These are phyloP conservation scores for Kingdonia uniflora DNA, from an alignment of 164 flowering plant species.

Conservation along the genomic window DNA sequence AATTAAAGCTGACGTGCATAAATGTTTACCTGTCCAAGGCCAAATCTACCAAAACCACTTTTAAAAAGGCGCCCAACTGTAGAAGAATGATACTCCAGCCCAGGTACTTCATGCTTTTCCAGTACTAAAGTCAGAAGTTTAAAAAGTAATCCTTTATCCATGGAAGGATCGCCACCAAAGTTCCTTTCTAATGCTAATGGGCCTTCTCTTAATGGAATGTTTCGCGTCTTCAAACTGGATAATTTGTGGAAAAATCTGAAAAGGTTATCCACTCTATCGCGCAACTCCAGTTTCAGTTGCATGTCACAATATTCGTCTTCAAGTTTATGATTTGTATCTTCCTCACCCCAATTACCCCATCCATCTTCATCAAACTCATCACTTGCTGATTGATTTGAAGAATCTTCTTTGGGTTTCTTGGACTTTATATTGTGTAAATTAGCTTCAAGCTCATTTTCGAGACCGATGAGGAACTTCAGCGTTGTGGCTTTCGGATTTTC, in stretches of 20 bases:
- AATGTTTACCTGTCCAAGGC: slow-evolving; percentile 79
- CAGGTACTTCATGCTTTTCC: slow-evolving; percentile 62
- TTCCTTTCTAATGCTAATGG: slow-evolving; percentile 29
- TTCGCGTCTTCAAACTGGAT: slow-evolving; percentile 43
- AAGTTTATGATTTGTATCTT: slow-evolving; percentile 32
- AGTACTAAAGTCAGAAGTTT: slow-evolving; percentile 55
- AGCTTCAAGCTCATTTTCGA: slow-evolving; percentile 62
- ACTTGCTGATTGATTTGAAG: slow-evolving; percentile 22
- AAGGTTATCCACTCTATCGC: slow-evolving; percentile 79
- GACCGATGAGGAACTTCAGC: slow-evolving; percentile 65
- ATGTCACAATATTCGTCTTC: slow-evolving; percentile 49
- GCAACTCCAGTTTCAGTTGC: slow-evolving; percentile 87
- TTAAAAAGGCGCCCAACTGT: slow-evolving; percentile 87
- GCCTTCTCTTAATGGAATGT: slow-evolving; percentile 31
- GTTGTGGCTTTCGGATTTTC: slow-evolving; percentile 61
- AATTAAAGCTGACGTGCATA: background rate
- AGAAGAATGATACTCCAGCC: slow-evolving; percentile 87
- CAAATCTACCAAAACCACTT: slow-evolving; percentile 97
- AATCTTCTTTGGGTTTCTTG: slow-evolving; percentile 29
- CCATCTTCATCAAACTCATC: slow-evolving; percentile 83
- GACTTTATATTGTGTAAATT: slow-evolving; percentile 31
- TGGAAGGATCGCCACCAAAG: slow-evolving; percentile 33
- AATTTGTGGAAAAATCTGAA: slow-evolving; percentile 77
- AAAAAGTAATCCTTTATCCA: slow-evolving; percentile 50
- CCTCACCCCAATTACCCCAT: slow-evolving; percentile 96